Conservation (phyloP, 1,284 basidiomycete species). For the Moesziomyces sp. region DNA sequence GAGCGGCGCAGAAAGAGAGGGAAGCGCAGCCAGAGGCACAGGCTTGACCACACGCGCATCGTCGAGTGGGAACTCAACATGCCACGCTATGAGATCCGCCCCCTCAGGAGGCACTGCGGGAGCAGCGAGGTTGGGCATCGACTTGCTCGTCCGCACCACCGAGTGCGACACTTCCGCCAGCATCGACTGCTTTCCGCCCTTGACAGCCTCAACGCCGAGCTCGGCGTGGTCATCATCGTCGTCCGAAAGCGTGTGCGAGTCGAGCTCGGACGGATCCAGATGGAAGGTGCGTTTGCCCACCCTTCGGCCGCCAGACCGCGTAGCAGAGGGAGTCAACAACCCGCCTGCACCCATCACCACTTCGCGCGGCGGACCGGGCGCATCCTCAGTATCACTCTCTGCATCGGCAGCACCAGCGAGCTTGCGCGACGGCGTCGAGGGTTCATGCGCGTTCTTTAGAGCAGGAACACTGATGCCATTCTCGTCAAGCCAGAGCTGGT, state of each 20-base stretch:
- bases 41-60: constrained; percentile 24
- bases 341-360: constrained; percentile 72
- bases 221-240: constrained; percentile 21
- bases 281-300: constrained; percentile 34
- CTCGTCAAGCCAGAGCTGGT: constrained; percentile 51
- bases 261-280: constrained; percentile 36
- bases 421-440: constrained; percentile 19
- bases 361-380: constrained; percentile 84
- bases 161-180: constrained; percentile 33
- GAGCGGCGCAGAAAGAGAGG: constrained; percentile 17
- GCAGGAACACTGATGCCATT: constrained; percentile 23
- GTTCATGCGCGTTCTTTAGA: constrained; percentile 1
- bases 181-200: constrained; percentile 19
- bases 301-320: constrained; percentile 31
- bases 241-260: constrained; percentile 15
- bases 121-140: constrained; percentile 12
- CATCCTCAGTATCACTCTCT: constrained; percentile 85
- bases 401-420: constrained; percentile 2
- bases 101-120: constrained; percentile 24
- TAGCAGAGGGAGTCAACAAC: constrained; percentile 36
- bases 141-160: constrained; percentile 13
- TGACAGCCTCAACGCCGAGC: not conserved
- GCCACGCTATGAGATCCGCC: constrained; percentile 22
- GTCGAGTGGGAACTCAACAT: constrained; percentile 37
- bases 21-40: constrained; percentile 30